These are phyloP conservation scores for Galerina marginata DNA, from an alignment of 768 basidiomycete genomes.

Conservation along the genomic window DNA sequence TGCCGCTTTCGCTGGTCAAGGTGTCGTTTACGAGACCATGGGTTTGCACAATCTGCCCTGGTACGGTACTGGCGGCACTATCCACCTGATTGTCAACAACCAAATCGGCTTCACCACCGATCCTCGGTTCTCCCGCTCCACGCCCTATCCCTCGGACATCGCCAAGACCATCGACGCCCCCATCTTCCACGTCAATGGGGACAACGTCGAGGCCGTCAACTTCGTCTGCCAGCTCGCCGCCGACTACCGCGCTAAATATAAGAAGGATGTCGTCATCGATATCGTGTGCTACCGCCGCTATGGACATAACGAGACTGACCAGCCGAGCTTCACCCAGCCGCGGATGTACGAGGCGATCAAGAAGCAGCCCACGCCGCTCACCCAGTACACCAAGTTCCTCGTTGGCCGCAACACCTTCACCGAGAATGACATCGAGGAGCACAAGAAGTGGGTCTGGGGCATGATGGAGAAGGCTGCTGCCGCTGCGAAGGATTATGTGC, in stretches of 20 bases:
- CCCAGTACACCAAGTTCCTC: constrained; percentile 91
- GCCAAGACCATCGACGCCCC: constrained; percentile 98
- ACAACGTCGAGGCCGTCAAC: constrained; percentile 97
- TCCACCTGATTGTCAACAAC: constrained; percentile 98
- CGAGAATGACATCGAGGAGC: constrained; percentile 95
- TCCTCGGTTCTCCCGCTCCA: constrained; percentile 96
- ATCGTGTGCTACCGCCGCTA: constrained; percentile 99
- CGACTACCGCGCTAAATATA: constrained; percentile 97
- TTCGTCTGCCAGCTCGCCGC: constrained; percentile 98
- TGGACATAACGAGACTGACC: constrained; percentile 99
- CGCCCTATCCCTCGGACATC: constrained; percentile 97
- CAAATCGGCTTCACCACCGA: constrained; percentile 99
- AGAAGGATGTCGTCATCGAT: constrained; percentile 98
- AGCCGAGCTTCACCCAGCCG: constrained; percentile 98
- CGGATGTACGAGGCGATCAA: constrained; percentile 98
- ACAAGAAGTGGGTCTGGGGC: constrained; percentile 99
- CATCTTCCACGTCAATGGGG: constrained; percentile 99
- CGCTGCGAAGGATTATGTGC: constrained; percentile 94
- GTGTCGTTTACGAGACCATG: constrained; percentile 99
- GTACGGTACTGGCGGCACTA: constrained; percentile 97
- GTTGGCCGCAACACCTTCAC: constrained; percentile 93
- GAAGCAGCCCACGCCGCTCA: constrained; percentile 90
- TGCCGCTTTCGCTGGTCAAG: constrained; percentile 98
- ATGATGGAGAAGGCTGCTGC: constrained; percentile 97
- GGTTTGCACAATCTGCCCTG: constrained; percentile 94